Percentiles rank a stretch among this genome's conserved stretches.
phyloP scores from a whole-genome alignment of 2,329 filamentous ascomycete species.

The Trichoderma pleuroti region DNA sequence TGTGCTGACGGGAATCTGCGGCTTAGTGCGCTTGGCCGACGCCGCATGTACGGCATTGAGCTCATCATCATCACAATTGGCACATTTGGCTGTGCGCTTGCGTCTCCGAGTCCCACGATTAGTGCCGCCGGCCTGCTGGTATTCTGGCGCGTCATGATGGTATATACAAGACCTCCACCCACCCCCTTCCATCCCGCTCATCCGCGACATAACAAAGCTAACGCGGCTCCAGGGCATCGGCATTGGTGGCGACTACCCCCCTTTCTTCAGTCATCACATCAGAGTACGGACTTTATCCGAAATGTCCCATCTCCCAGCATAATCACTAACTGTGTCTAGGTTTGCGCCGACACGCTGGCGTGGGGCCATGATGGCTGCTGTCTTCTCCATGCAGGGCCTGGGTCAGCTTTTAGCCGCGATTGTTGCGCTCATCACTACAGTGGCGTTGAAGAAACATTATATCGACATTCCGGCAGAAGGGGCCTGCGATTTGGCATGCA shows the following conservation, averaged over 20 bases:
- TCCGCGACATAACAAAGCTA: neutral
- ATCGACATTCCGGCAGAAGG: slow-evolving; percentile 38
- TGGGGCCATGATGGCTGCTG: slow-evolving; percentile 77
- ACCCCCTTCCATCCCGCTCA: neutral
- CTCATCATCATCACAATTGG: slow-evolving; percentile 68
- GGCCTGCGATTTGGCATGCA: slow-evolving; percentile 60
- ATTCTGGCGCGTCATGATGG: slow-evolving; percentile 75
- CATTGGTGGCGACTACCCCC: slow-evolving; percentile 81
- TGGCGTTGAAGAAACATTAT: slow-evolving; percentile 57
- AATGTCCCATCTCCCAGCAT: slow-evolving; percentile 19
- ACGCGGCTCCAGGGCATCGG: slow-evolving; percentile 54
- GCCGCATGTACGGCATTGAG: slow-evolving; percentile 80
- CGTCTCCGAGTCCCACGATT: slow-evolving; percentile 58
- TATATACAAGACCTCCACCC: slow-evolving; percentile 32
- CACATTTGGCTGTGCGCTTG: slow-evolving; percentile 64
- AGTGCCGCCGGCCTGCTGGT: slow-evolving; percentile 59
- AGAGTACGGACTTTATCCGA: slow-evolving; percentile 44
- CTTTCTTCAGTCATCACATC: slow-evolving; percentile 77
- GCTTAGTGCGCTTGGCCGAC: slow-evolving; percentile 61
- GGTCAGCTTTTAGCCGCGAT: slow-evolving; percentile 73
- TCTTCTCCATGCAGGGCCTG: slow-evolving; percentile 82
- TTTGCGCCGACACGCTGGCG: slow-evolving; percentile 80
- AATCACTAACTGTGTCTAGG: slow-evolving; percentile 34
- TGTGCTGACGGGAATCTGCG: neutral
- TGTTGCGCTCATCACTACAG: slow-evolving; percentile 65